Conservation (phyloP, 1,139 yeast species). For the Barnettozyma hawaiiensis region DNA sequence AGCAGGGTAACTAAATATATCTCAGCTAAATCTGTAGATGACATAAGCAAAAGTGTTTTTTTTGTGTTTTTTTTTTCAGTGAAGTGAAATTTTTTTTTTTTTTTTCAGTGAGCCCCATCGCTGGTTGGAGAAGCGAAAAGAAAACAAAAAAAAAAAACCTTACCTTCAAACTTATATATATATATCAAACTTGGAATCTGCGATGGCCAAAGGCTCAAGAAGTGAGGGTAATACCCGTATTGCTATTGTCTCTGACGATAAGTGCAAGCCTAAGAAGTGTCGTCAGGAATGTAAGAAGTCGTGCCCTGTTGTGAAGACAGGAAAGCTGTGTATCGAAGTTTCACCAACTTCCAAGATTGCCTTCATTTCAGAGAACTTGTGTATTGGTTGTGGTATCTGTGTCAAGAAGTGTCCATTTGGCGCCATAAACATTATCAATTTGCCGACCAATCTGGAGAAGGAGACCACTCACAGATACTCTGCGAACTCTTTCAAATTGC, state of each 20-base stretch:
- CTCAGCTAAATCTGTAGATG: not conserved
- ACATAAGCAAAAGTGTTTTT: not conserved
- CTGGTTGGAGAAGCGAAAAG: conserved; percentile 8
- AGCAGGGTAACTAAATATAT: not conserved
- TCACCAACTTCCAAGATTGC: conserved; percentile 88
- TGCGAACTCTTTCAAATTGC: conserved; percentile 95
- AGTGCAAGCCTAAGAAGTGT: conserved; percentile 96
- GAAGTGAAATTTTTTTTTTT: not conserved
- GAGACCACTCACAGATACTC: conserved; percentile 97
- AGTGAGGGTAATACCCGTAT: conserved; percentile 45
- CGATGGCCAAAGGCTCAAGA: conserved; percentile 6
- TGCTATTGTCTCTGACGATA: conserved; percentile 90
- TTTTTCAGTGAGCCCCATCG: not conserved
- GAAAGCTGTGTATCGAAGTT: conserved; percentile 95
- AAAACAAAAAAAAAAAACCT: conserved; percentile 10
- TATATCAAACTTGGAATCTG: conserved; percentile 45
- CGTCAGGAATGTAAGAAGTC: conserved; percentile 96
- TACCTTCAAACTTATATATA: too few species aligned
- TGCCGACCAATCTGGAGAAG: conserved; percentile 88
- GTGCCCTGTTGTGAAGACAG: conserved; percentile 97
- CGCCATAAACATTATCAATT: conserved; percentile 89
- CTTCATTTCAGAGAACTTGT: conserved; percentile 87
- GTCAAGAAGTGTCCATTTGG: conserved; percentile 97
- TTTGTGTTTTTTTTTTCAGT: not conserved
- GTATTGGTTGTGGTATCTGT: conserved; percentile 99